Evolutionary conservation across 257 asterid genomes (phyloP), one percentile per base, ranked within the genome.

Genomic region (Solanum chilense): DNA sequence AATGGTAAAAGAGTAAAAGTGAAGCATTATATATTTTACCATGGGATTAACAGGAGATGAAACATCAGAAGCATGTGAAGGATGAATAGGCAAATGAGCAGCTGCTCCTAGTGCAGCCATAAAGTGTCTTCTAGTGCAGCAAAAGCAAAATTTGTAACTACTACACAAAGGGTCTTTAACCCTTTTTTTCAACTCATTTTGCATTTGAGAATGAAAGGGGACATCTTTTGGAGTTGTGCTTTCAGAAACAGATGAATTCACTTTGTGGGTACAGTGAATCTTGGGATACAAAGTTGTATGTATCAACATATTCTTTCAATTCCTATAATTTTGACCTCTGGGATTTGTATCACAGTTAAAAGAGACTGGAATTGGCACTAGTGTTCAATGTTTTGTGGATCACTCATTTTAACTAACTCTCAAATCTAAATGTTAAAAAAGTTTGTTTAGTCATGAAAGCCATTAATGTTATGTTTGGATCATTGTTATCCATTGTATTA

Each of bases 41-140:
- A 78, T 27, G 85, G 94, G 89, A 71, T 94, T 93, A 80, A 85
- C 87, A 52, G 89, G 84, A 82, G 88, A 69, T 14, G 90, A 87
- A 84, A 29, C 12, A 81, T 88, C 89, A 82, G 93, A 87, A 88
- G 93, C 95, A 81, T 64, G 77, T 41, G 95, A 93, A 44, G 95
- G 93, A 31, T 83, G 76, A 49, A 74, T 84, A 66, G 95, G 93
- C 58, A 91, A 89, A 37, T 93, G 88, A 5, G 89, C 69, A 81
- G 85, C 90, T 31, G 94, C 64, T 83, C 93, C 95, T 12, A 89
- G 88, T 14, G 92, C 86, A 85, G 91, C 97, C 45, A 93, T 84
- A 76, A 93, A 90, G 31, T 87, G 91, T 85, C 98, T 89, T 91
- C 98, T 92, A 33, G 86, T 86, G 78, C 92, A 92, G 76, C 94